Percentiles rank a stretch among this genome's conserved stretches.
These are phyloP conservation scores for Mycena amicta DNA, from an alignment of 768 basidiomycete genomes.

Conservation along the genomic window DNA sequence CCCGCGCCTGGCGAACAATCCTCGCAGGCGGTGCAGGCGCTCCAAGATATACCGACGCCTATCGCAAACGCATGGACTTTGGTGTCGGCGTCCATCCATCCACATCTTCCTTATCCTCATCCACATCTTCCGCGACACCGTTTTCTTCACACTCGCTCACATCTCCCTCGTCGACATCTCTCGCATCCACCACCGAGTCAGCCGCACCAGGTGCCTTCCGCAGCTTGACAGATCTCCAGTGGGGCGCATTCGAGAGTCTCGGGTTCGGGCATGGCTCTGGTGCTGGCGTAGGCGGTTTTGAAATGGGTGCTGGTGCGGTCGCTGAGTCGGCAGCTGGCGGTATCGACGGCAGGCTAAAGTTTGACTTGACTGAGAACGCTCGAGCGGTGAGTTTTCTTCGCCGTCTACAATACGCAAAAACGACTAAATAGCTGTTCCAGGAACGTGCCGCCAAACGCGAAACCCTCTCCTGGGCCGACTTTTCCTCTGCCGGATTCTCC, in stretches of 20 bases:
- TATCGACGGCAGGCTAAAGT: conserved; percentile 77
- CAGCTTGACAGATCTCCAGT: conserved; percentile 82
- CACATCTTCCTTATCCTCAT: conserved; percentile 8
- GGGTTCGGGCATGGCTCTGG: conserved; percentile 66
- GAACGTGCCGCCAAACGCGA: conserved; percentile 71
- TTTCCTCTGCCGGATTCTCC: conserved; percentile 80
- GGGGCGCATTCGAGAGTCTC: conserved; percentile 88
- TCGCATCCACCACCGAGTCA: conserved; percentile 31
- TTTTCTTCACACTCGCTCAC: background rate
- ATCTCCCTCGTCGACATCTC: conserved; percentile 31
- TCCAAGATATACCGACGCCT: conserved; percentile 28
- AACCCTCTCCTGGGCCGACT: conserved; percentile 90
- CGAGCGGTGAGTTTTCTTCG: conserved; percentile 47
- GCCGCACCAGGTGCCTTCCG: conserved; percentile 72
- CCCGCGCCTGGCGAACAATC: conserved; percentile 15
- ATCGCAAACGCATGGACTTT: conserved; percentile 26
- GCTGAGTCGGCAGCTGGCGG: conserved; percentile 42
- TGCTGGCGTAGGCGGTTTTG: conserved; percentile 56
- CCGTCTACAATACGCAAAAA: conserved; percentile 2
- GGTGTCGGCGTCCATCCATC: conserved; percentile 17
- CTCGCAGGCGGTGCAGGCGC: conserved; percentile 20
- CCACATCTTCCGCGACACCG: background rate
- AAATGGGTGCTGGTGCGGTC: conserved; percentile 59
- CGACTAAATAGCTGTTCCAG: conserved; percentile 36
- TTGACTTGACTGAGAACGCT: conserved; percentile 91